A percentile compares a stretch with the other conserved stretches of the same genome.
Conservation (phyloP, 371 early-diverging fungal species). For the Rhizopus stolonifer region DNA sequence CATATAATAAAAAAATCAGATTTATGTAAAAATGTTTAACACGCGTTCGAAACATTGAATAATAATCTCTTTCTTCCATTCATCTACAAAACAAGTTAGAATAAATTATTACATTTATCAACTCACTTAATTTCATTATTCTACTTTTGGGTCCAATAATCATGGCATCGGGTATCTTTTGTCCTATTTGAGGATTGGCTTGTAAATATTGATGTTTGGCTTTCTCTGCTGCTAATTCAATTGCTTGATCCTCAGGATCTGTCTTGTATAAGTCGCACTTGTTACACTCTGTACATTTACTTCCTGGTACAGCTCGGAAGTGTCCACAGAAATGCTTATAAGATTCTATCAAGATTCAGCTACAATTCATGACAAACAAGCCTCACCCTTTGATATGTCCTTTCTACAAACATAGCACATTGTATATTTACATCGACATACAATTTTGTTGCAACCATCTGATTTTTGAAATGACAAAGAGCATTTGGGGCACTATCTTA, state of each 20-base stretch:
- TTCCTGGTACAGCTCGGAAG: conserved; percentile 55
- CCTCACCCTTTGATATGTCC: conserved; percentile 42
- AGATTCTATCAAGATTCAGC: conserved; percentile 29
- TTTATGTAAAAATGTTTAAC: conserved; percentile 19
- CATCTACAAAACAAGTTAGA: conserved; percentile 13
- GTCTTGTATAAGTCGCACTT: conserved; percentile 64
- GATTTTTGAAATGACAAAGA: conserved; percentile 59
- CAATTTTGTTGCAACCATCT: conserved; percentile 73
- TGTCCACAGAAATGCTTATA: conserved; percentile 70
- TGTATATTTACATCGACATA: conserved; percentile 59
- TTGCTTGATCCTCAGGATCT: conserved; percentile 53
- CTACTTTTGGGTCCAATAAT: conserved; percentile 30
- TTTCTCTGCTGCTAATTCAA: conserved; percentile 43
- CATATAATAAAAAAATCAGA: not conserved
- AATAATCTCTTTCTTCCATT: conserved; percentile 20
- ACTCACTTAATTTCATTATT: not conserved
- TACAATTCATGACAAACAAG: not conserved
- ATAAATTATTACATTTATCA: not conserved
- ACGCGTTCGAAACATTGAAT: conserved; percentile 23
- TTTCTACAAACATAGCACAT: conserved; percentile 73
- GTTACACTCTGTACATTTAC: conserved; percentile 50
- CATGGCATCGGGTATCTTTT: conserved; percentile 2
- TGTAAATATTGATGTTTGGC: conserved; percentile 53
- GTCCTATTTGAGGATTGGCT: conserved; percentile 41
- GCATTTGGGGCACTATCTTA: conserved; percentile 60